A percentile compares a stretch with the other conserved stretches of the same genome.
Conservation (phyloP, 208 protist genomes). For the Porcisia hertigi region DNA sequence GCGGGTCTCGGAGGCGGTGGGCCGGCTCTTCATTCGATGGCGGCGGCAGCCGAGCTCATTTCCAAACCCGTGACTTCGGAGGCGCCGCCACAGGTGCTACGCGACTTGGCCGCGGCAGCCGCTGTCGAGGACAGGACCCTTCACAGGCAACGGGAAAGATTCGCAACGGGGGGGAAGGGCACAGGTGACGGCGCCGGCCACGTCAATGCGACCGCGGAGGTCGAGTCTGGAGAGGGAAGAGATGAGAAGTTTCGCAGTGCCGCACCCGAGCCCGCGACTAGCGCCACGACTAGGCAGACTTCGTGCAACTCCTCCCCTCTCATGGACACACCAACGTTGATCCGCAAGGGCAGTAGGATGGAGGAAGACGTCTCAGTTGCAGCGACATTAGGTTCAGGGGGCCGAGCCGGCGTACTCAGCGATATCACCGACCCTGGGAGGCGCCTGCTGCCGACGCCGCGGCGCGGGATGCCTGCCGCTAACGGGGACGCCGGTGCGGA, state of each 20-base stretch:
- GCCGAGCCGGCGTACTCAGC: conserved; percentile 8
- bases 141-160: neutral
- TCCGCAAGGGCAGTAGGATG: conserved; percentile 5
- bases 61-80: neutral
- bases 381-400: conserved; percentile 10
- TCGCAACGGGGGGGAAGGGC: neutral
- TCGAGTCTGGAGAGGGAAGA: neutral
- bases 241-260: neutral
- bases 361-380: conserved; percentile 20
- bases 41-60: neutral
- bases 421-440: conserved; percentile 13
- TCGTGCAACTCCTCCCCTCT: conserved; percentile 21
- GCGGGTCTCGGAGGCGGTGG: no score
- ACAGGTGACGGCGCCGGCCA: neutral
- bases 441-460: neutral
- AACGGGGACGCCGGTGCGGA: neutral
- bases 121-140: neutral
- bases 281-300: neutral
- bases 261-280: neutral
- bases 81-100: conserved; percentile 19
- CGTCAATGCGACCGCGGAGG: neutral
- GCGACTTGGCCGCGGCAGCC: conserved; percentile 3
- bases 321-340: conserved; percentile 26
- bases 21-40: neutral
- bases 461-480: neutral